phyloP scores from a whole-genome alignment of 2,329 filamentous ascomycete genomes.

The Ophiostoma ulmi region DNA sequence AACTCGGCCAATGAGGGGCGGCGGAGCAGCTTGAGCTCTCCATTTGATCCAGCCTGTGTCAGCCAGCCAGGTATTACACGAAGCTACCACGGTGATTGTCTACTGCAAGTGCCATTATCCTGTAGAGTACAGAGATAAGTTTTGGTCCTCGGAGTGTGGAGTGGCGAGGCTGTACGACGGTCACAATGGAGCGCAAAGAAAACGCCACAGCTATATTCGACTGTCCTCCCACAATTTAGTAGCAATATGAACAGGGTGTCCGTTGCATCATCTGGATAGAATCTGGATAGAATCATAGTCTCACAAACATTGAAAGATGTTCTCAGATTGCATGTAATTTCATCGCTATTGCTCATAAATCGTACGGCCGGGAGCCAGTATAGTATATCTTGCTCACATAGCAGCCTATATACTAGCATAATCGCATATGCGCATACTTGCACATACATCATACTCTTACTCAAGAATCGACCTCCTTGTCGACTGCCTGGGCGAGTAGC shows the following conservation, averaged over 20 bases:
- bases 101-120: background rate
- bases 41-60: conserved; percentile 11
- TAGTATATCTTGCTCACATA: background rate
- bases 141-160: background rate
- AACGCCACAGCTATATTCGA: background rate
- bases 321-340: no score
- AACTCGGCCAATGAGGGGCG: conserved; percentile 18
- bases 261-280: background rate
- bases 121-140: background rate
- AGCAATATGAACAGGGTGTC: background rate
- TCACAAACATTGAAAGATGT: background rate
- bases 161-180: background rate
- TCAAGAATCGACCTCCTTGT: background rate
- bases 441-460: background rate
- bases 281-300: background rate
- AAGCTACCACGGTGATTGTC: background rate
- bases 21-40: background rate
- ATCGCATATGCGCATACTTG: background rate
- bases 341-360: conserved; percentile 7
- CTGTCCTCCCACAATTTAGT: no score
- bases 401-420: background rate
- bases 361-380: background rate
- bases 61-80: background rate
- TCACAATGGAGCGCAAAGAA: background rate
- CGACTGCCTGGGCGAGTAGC: conserved; percentile 20